Conservation (phyloP, 2,329 filamentous ascomycete species). For the Pseudodiploospora longispora region DNA sequence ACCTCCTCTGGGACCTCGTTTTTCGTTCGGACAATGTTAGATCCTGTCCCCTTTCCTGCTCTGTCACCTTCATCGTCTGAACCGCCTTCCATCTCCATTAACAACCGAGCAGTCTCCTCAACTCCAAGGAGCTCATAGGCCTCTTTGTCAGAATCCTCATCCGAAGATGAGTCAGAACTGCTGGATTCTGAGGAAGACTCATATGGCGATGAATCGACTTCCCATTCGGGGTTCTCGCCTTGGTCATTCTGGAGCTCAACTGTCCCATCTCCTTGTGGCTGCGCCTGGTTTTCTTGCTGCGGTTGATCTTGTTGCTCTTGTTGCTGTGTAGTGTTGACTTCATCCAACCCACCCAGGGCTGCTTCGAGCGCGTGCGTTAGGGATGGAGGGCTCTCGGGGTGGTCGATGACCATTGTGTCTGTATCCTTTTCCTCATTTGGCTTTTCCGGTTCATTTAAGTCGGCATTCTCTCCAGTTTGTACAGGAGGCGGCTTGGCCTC, state of each 20-base stretch:
- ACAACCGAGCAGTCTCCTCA: constrained; percentile 72
- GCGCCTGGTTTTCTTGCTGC: constrained; percentile 10
- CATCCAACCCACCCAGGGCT: constrained; percentile 30
- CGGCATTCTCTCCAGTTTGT: constrained; percentile 4
- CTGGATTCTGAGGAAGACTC: constrained; percentile 56
- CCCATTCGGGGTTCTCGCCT: constrained; percentile 66
- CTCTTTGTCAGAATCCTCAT: constrained; percentile 46
- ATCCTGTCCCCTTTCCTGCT: constrained; percentile 28
- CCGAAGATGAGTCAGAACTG: constrained; percentile 52
- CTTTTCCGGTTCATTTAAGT: neutral
- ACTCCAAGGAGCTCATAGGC: constrained; percentile 68
- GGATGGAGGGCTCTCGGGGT: constrained; percentile 26
- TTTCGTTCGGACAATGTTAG: constrained; percentile 60
- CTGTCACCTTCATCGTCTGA: constrained; percentile 68
- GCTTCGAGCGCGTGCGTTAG: constrained; percentile 37
- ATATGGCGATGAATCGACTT: constrained; percentile 69
- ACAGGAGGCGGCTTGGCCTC: constrained; percentile 6
- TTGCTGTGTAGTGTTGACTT: constrained; percentile 3
- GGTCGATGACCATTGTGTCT: constrained; percentile 31
- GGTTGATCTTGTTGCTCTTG: neutral
- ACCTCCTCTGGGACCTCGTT: constrained; percentile 65
- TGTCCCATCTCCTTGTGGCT: constrained; percentile 2
- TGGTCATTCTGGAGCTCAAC: constrained; percentile 23
- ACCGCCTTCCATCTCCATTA: constrained; percentile 75
- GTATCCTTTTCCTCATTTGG: constrained; percentile 5